Evolutionary conservation across 2,329 filamentous ascomycete genomes (phyloP), one percentile per base, ranked within the genome.

Genomic region (Albifimbria verrucaria): DNA sequence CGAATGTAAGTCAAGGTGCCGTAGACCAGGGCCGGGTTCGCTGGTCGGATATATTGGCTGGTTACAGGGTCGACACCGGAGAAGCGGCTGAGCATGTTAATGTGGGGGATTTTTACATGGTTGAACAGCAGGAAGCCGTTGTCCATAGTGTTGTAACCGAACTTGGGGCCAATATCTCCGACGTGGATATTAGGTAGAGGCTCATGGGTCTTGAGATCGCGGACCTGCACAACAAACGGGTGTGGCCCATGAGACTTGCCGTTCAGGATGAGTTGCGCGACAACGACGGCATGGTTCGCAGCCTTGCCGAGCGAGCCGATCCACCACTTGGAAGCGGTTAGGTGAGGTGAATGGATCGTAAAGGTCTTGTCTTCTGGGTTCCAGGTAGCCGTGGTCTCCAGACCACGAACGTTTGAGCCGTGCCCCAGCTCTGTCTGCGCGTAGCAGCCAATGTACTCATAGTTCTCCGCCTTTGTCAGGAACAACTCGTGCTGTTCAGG

Each of bases 261-360:
- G 55, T 76, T 73, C 55, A 91, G 79, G 56, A 86, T 80, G 24
- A 92, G 77, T 70, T 92, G 88, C 0, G 89, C 89, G 79, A 92
- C 90, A 3, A 92, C 87, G 2, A 90, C 83, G 1, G 89, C 89
- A 64, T 90, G 80, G 66, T 90, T 92, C 44, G 89, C 89, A 3
- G 86, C 86, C 61, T 87, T 80, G 49, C 89, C 89, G 3, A 92
- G 77, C 11, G 87, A 89, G 2, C 89, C 89, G 61, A 91, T 91
- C 89, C 89, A 92, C 88, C 88, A 93, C 66, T 93, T 93, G 28
- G 86, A 87, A 0, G 88, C 82, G 2, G 89, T 92, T 52, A 92
- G 76, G 56, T 83, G 77, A 10, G 89, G 89, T 1, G 87, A 90
- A 69, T 92, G 84, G 32, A 92, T 77, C 15, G 77, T 86, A 62